A percentile compares a stretch with the other conserved stretches of the same genome.
phyloP scores from a whole-genome alignment of 768 basidiomycete genomes.

The Serpula lacrymans region DNA sequence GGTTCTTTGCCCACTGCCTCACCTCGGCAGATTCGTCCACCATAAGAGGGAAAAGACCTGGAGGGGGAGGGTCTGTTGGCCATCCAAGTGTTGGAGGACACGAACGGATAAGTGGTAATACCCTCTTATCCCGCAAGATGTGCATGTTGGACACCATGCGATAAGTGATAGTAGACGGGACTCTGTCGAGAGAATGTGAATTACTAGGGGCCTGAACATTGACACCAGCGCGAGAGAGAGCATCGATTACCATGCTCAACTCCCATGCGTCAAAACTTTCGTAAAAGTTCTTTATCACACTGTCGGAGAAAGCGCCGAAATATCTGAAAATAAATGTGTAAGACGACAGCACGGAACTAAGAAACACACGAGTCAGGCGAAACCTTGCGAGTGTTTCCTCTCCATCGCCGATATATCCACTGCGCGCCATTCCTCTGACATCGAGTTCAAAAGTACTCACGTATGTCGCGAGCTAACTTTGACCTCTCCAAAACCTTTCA shows the following conservation, averaged over 20 bases:
- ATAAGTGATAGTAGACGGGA: constrained; percentile 52
- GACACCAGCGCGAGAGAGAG: constrained; percentile 35
- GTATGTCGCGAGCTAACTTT: constrained; percentile 64
- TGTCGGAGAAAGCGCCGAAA: constrained; percentile 60
- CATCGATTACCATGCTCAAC: constrained; percentile 45
- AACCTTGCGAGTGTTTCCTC: constrained; percentile 1
- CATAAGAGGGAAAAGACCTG: constrained; percentile 57
- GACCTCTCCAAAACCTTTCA: constrained; percentile 58
- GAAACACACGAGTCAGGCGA: too few relatives aligned
- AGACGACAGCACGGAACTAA: constrained; percentile 8
- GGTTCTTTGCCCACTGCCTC: constrained; percentile 58
- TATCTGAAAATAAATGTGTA: constrained; percentile 47
- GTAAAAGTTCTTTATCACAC: constrained; percentile 56
- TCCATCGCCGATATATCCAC: neutral
- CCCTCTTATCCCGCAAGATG: constrained; percentile 48
- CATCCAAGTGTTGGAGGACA: constrained; percentile 36
- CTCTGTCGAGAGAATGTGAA: constrained; percentile 33
- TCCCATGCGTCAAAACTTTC: constrained; percentile 66
- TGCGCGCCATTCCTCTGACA: constrained; percentile 3
- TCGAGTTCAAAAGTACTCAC: constrained; percentile 68
- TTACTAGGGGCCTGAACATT: constrained; percentile 11
- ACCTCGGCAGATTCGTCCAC: constrained; percentile 47
- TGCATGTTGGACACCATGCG: constrained; percentile 61
- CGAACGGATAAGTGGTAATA: constrained; percentile 34
- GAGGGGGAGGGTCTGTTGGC: constrained; percentile 57